Base-by-base conservation (phyloP, 768 basidiomycete genomes). In the Baorangia bicolor region DNA sequence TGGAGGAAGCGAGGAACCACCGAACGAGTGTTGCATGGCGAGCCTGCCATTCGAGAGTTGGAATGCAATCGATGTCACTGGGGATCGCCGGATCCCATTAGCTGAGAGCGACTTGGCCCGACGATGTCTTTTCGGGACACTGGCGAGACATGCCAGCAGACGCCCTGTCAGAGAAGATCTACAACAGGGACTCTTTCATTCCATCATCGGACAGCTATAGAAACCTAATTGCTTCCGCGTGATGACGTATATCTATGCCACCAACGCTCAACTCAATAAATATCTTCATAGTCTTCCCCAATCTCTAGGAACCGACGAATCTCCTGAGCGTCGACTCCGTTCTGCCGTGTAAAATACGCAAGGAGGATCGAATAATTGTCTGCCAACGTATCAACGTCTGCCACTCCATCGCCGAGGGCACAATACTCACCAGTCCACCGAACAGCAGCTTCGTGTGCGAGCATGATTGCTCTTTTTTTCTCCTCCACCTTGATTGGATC, bases 401-500 rank as follows among this genome's bases (percentile, higher is more conserved):
- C 51, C 35, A 21, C 40, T 28, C 38, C 23, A 14, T 12, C n/a
- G 30, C n/a, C 6, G 23, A n/a, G 30, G 33, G 3, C 34, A 4
- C 28, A 41, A 23, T 33, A 72, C 84, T 53, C 60, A 95, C 94
- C 94, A 34, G 94, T 98, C 90, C 93, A 94, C 14, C 92, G 84
- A 23, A 87, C 68, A 13, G 88, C 83, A 13, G 92, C 93, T 66
- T 96, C 92, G 58, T 88, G 90, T 4, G 90, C 92, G 14, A 94
- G 77, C 48, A 81, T 78, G 11, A 84, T 78, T 0, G 87, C 92
- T 44, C 88, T 75, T 47, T 80, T 84, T 68, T 86, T 88, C 67
- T 88, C 85, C 65, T 94, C 88, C 21, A 94, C 78, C 70, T 85
- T 88, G 42, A 76, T 80, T 0, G 94, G 94, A 72, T 97, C 92